A percentile compares a stretch with the other conserved stretches of the same genome.
Evolutionary conservation across 371 early-diverging fungal species (phyloP).

Genomic region (Mucor sp.): DNA sequence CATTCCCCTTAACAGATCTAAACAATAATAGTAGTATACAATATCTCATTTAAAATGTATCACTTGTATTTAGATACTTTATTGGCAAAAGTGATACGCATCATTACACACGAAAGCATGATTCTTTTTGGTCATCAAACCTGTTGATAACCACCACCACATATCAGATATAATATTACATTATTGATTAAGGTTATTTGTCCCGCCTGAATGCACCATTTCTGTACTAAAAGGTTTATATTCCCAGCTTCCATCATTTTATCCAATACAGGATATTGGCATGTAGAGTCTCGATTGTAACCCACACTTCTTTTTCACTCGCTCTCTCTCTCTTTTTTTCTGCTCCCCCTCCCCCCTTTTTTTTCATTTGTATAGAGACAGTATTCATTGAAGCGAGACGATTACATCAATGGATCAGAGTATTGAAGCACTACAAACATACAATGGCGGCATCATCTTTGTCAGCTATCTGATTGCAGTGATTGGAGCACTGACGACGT

Average conservation of each 20-base stretch:
- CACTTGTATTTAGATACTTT: not conserved
- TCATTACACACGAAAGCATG: not conserved
- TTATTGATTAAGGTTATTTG: not conserved
- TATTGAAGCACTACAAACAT: slow-evolving; percentile 10
- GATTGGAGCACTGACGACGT: slow-evolving; percentile 31
- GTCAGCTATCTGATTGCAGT: slow-evolving; percentile 33
- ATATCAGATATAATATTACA: not conserved
- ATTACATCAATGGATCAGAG: slow-evolving; percentile 8
- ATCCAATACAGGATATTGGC: not conserved
- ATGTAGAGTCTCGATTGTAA: not conserved
- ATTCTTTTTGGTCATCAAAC: not conserved
- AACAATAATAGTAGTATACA: not conserved
- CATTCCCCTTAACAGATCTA: not conserved
- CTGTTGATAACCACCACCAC: not conserved
- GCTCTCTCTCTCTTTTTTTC: not conserved
- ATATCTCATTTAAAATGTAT: not conserved
- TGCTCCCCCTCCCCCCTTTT: not conserved
- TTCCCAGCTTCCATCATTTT: not conserved
- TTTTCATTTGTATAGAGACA: not conserved
- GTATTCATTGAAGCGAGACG: not conserved
- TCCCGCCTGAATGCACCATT: not conserved
- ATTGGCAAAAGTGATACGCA: not conserved
- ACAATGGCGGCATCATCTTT: slow-evolving; percentile 30
- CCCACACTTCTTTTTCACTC: not conserved
- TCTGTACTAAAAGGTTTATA: not conserved